phyloP scores from a whole-genome alignment of 768 basidiomycete genomes.

The Leccinum incarnatum region DNA sequence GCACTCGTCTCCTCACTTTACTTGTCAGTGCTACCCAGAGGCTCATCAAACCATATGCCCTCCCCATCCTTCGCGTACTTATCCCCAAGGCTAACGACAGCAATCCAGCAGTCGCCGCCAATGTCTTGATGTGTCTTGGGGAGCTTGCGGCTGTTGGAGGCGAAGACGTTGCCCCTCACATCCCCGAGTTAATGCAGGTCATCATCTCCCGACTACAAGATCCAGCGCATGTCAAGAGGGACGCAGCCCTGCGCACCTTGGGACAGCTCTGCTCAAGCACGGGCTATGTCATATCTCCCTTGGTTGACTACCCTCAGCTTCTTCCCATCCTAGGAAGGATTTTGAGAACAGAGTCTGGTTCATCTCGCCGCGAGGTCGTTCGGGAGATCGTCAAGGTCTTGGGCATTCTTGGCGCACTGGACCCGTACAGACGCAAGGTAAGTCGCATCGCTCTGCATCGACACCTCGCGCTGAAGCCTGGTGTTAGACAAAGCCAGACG shows the following conservation, averaged over 20 bases:
- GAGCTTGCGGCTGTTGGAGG: conserved; percentile 92
- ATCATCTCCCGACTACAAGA: conserved; percentile 90
- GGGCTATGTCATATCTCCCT: conserved; percentile 88
- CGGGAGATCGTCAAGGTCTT: conserved; percentile 93
- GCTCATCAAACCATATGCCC: conserved; percentile 92
- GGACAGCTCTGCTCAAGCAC: conserved; percentile 96
- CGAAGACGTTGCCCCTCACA: conserved; percentile 81
- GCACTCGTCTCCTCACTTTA: conserved; percentile 83
- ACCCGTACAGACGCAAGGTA: conserved; percentile 94
- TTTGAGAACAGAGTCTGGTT: conserved; percentile 72
- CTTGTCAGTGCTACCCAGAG: conserved; percentile 90
- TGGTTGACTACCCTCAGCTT: conserved; percentile 88
- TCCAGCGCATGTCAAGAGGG: conserved; percentile 82
- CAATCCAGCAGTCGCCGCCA: conserved; percentile 86
- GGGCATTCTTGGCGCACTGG: conserved; percentile 92
- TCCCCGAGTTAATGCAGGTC: conserved; percentile 85
- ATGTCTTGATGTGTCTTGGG: conserved; percentile 91
- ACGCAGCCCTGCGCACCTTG: conserved; percentile 90
- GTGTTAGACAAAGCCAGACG: conserved; percentile 54
- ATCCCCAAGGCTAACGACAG: conserved; percentile 84
- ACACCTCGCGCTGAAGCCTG: conserved; percentile 6
- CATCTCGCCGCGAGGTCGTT: conserved; percentile 85
- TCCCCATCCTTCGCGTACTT: conserved; percentile 91
- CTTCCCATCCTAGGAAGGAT: conserved; percentile 83
- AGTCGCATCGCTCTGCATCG: conserved; percentile 8